Evolutionary conservation across 75 land plant genomes (phyloP).

Genomic region (Pinus tabuliformis): DNA sequence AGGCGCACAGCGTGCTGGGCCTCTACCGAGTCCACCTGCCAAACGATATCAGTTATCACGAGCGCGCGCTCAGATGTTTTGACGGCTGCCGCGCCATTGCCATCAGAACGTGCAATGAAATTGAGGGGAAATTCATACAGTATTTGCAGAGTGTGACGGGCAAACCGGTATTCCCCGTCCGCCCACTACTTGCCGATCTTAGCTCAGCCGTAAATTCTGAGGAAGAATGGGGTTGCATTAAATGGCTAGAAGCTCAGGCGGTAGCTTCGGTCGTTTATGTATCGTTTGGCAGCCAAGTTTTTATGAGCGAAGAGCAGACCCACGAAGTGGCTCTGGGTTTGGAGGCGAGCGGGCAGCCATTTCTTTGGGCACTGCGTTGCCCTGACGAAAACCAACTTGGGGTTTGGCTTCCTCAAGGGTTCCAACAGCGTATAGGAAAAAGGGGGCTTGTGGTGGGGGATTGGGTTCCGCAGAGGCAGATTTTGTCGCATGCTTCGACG

Average conservation of each 20-base stretch:
- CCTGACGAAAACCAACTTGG: neutral
- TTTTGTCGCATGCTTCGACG: constrained; percentile 19
- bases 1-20: neutral
- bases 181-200: neutral
- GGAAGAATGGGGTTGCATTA: neutral
- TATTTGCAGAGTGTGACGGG: too few species aligned
- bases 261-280: constrained; percentile 18
- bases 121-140: too few species aligned
- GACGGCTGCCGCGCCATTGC: too few species aligned
- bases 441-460: constrained; percentile 8
- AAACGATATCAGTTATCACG: neutral
- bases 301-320: constrained; percentile 9
- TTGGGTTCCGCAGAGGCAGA: constrained; percentile 18
- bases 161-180: neutral
- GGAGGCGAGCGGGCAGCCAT: constrained; percentile 17
- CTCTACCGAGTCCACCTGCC: neutral
- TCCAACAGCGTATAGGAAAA: constrained; percentile 9
- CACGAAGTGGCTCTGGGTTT: constrained; percentile 19
- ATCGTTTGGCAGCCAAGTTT: constrained; percentile 23
- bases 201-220: neutral
- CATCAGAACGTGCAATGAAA: too few species aligned
- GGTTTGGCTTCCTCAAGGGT: neutral
- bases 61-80: neutral
- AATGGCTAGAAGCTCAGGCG: constrained; percentile 15
- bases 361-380: constrained; percentile 19